These are phyloP conservation scores for Kokia cookei DNA, from an alignment of 441 rosid genomes.

Conservation along the genomic window DNA sequence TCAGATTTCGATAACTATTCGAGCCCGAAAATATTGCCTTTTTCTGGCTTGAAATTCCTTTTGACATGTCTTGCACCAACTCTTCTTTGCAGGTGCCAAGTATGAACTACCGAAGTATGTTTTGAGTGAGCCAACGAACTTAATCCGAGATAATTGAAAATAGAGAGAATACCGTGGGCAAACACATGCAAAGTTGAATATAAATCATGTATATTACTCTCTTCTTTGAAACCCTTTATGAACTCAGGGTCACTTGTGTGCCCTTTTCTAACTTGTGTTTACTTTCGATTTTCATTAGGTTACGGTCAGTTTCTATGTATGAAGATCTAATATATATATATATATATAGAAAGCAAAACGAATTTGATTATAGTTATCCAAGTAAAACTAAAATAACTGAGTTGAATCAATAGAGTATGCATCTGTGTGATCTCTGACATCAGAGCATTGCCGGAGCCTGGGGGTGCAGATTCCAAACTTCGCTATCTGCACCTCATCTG, in stretches of 20 bases:
- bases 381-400: neutral
- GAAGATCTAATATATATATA: neutral
- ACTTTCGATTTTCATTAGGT: neutral
- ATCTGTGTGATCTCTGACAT: neutral
- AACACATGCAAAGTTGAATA: conserved; percentile 20
- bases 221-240: neutral
- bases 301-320: neutral
- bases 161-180: neutral
- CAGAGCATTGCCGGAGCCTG: too few species aligned
- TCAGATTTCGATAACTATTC: neutral
- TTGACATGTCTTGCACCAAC: neutral
- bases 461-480: too few species aligned
- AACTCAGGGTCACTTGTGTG: neutral
- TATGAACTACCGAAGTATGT: conserved; percentile 88
- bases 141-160: conserved; percentile 47
- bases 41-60: neutral
- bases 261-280: neutral
- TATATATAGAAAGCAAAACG: neutral
- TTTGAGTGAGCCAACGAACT: conserved; percentile 79
- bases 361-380: neutral
- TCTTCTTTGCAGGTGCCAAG: conserved; percentile 57
- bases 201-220: conserved; percentile 41
- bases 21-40: neutral
- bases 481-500: too few species aligned
- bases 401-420: neutral